These are phyloP conservation scores for Aspergillus quadrilineatus DNA, from an alignment of 2,329 filamentous ascomycete genomes.

Conservation along the genomic window DNA sequence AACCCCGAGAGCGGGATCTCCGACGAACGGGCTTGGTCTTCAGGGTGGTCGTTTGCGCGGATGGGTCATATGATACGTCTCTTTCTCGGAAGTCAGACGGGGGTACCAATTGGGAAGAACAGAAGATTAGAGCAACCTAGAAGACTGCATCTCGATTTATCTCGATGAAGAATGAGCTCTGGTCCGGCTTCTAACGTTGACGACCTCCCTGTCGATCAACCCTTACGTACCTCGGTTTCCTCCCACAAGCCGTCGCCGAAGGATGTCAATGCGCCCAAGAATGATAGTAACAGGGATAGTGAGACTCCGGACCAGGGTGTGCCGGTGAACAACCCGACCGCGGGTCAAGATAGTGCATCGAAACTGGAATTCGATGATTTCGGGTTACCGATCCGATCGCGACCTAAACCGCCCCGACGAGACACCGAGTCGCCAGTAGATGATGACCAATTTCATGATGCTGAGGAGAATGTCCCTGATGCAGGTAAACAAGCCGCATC, in stretches of 20 bases:
- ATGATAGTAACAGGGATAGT: conserved; percentile 19
- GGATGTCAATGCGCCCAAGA: conserved; percentile 11
- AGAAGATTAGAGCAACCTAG: conserved; percentile 4
- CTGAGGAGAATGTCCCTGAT: conserved; percentile 11
- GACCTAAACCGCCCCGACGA: conserved; percentile 19
- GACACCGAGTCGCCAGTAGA: conserved; percentile 17
- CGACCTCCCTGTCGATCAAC: conserved; percentile 23
- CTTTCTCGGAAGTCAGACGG: conserved; percentile 17
- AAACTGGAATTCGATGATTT: conserved; percentile 37
- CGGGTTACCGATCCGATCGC: conserved; percentile 38
- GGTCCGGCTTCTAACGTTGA: conserved; percentile 26
- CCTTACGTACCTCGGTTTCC: conserved; percentile 14
- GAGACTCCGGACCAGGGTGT: conserved; percentile 10
- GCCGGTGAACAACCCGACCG: conserved; percentile 5
- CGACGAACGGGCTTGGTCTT: neutral
- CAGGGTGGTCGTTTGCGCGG: conserved; percentile 14
- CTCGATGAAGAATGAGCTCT: conserved; percentile 35
- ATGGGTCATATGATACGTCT: conserved; percentile 17
- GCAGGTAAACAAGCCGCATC: neutral
- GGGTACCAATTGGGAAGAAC: conserved; percentile 11
- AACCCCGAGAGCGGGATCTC: neutral
- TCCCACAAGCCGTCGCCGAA: conserved; percentile 13
- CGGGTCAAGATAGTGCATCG: conserved; percentile 8
- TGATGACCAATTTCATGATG: conserved; percentile 24
- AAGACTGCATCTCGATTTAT: conserved; percentile 5